Base-by-base conservation (phyloP, 2,329 filamentous ascomycete species). In the Passalora sequoiae region DNA sequence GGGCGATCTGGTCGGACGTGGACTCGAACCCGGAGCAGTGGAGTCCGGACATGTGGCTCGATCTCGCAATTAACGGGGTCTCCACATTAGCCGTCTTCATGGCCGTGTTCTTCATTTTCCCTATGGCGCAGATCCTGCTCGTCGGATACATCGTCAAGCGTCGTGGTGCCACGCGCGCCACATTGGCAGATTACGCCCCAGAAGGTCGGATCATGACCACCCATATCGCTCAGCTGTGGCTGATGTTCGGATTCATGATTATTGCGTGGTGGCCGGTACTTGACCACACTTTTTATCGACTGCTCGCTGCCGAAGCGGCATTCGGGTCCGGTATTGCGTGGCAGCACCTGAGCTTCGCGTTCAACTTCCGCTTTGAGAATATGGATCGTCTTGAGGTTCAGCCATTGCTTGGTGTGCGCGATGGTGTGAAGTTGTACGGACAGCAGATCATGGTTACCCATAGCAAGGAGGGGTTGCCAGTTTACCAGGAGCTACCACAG, bases 151-250 rank as follows among this genome's bases (percentile, higher is more conserved):
- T 50, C n/a, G 38, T 55, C 10, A 28, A 31, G 17, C 36, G 39
- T 4, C 36, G 40, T 31, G 41, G 41, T 17, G 44, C 32, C 20
- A 24, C 37, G 9, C 30, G 44, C 12, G 36, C 20, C 10, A 47
- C 49, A 8, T 35, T 55, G 9, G 40, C 31, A 4, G 31, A 28
- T 1, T 53, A 47, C 43, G 28, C 54, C 12, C 44, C 49, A 4
- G 40, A 49, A 22, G 47, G 41, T 3, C 51, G 53, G 12, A 38
- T 45, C 27, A 32, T 50, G 33, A 42, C 29, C 28, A 57, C 50
- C 6, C 46, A 54, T 21, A 24, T 53, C 10, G 48, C 50, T 6
- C 49, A 52, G 17, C 24, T 54, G 15, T 57, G 54, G 54, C 37
- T 43, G 15, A 39, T 52, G 43, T 16, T 46, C n/a, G 44, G 39